Conservation (phyloP, 1,284 basidiomycete genomes). For the Ceratobasidium theobromae region DNA sequence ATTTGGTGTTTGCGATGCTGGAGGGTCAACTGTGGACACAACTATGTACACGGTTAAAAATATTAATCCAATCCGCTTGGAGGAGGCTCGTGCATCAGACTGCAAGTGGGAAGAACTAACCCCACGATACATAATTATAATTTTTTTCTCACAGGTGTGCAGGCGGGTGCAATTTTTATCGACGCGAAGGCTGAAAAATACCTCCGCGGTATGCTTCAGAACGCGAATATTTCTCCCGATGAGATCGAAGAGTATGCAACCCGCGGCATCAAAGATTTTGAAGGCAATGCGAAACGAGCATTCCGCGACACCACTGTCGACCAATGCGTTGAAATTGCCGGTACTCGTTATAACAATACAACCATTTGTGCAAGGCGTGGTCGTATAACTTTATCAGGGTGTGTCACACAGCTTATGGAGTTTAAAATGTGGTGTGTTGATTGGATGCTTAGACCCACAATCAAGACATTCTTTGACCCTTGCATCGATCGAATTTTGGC, state of each 20-base stretch:
- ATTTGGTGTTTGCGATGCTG: slow-evolving; percentile 35
- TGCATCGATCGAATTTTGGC: slow-evolving; percentile 4
- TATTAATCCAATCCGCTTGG: slow-evolving; percentile 2
- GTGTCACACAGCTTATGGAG: not conserved
- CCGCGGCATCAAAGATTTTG: slow-evolving; percentile 16
- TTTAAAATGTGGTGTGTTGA: not conserved
- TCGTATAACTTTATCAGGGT: slow-evolving; percentile 7
- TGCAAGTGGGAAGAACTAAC: no score
- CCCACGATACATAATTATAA: no score
- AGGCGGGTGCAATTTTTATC: slow-evolving; percentile 25
- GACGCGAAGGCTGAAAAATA: slow-evolving; percentile 10
- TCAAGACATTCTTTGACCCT: slow-evolving; percentile 25
- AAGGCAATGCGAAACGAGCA: slow-evolving; percentile 4
- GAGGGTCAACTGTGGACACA: slow-evolving; percentile 35
- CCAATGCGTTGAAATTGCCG: not conserved
- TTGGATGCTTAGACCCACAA: not conserved
- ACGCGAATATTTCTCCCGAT: not conserved
- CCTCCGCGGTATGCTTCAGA: not conserved
- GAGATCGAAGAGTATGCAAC: slow-evolving; percentile 17
- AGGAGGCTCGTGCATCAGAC: slow-evolving; percentile 28
- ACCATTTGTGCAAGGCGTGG: slow-evolving; percentile 5
- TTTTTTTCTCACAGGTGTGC: slow-evolving; percentile 32
- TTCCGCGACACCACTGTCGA: not conserved
- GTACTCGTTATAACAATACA: slow-evolving; percentile 7
- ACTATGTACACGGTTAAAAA: slow-evolving; percentile 28